A percentile compares a stretch with the other conserved stretches of the same genome.
Evolutionary conservation across 2,329 filamentous ascomycete genomes (phyloP).

Genomic region (Dothistroma pini): DNA sequence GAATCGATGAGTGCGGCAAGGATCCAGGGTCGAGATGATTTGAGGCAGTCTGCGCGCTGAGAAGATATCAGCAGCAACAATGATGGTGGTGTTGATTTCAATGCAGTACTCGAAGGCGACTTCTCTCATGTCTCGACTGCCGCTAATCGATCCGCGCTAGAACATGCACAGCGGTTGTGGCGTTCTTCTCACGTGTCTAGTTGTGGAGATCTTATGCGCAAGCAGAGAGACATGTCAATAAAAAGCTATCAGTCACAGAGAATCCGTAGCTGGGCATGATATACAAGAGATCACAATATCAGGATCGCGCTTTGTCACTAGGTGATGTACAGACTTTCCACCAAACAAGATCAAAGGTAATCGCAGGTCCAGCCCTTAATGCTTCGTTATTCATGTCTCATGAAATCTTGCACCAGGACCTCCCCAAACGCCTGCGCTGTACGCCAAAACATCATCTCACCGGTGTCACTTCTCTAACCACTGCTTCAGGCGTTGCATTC

Average conservation of each 20-base stretch:
- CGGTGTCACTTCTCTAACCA: not conserved
- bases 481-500: not conserved
- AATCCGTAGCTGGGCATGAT: not conserved
- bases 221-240: not conserved
- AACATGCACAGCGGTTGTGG: not conserved
- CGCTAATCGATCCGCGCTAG: conserved; percentile 3
- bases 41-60: not conserved
- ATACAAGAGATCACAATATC: not conserved
- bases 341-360: not conserved
- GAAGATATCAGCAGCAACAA: not conserved
- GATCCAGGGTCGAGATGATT: not conserved
- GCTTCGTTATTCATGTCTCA: conserved; percentile 6
- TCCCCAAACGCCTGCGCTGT: not conserved
- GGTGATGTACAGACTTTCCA: not conserved
- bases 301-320: not conserved
- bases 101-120: not conserved
- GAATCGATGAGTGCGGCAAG: not conserved
- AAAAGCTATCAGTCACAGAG: not conserved
- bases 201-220: not conserved
- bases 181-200: not conserved
- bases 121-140: not conserved
- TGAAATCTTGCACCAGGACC: not conserved
- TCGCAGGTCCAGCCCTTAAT: conserved; percentile 3
- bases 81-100: not conserved
- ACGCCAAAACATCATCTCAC: not conserved